A percentile compares a stretch with the other conserved stretches of the same genome.
Conservation (phyloP, 2,329 filamentous ascomycete species). For the Cordyceps militaris region DNA sequence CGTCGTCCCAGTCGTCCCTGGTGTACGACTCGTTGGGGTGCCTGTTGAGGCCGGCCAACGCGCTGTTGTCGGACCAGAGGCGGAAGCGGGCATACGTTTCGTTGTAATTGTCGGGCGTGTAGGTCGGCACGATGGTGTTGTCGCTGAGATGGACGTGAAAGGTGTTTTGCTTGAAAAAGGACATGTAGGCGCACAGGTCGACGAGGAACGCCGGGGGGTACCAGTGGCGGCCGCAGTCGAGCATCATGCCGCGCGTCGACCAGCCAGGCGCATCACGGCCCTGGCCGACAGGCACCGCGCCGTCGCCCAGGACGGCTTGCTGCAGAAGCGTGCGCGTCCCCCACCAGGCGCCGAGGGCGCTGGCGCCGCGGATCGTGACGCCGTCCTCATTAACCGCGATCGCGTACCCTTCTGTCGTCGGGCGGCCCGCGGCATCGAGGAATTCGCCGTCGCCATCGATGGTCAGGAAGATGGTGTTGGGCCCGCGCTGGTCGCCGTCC, state of each 20-base stretch:
- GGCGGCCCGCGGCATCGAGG: constrained; percentile 36
- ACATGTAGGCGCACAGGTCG: constrained; percentile 53
- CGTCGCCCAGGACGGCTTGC: constrained; percentile 36
- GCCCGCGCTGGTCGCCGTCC: constrained; percentile 9
- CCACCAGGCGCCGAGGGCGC: constrained; percentile 50
- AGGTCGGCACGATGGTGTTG: constrained; percentile 43
- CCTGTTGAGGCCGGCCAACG: constrained; percentile 42
- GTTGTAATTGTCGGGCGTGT: constrained; percentile 39
- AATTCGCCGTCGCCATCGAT: constrained; percentile 33
- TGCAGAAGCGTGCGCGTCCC: constrained; percentile 49
- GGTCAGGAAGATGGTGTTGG: constrained; percentile 37
- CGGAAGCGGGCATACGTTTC: constrained; percentile 50
- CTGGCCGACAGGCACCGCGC: constrained; percentile 34
- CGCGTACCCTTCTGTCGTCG: constrained; percentile 42
- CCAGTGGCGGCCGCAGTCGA: constrained; percentile 50
- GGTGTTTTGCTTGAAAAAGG: constrained; percentile 54
- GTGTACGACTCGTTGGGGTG: constrained; percentile 49
- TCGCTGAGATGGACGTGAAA: constrained; percentile 54
- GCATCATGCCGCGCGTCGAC: constrained; percentile 39
- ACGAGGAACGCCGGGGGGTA: constrained; percentile 47
- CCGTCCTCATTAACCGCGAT: constrained; percentile 33
- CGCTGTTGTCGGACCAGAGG: constrained; percentile 40
- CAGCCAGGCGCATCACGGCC: constrained; percentile 45
- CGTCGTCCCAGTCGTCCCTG: constrained; percentile 40
- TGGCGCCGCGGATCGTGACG: constrained; percentile 43